Evolutionary conservation across 2,329 filamentous ascomycete genomes (phyloP), one percentile per base, ranked within the genome.

Genomic region (Phialophora chinensis): DNA sequence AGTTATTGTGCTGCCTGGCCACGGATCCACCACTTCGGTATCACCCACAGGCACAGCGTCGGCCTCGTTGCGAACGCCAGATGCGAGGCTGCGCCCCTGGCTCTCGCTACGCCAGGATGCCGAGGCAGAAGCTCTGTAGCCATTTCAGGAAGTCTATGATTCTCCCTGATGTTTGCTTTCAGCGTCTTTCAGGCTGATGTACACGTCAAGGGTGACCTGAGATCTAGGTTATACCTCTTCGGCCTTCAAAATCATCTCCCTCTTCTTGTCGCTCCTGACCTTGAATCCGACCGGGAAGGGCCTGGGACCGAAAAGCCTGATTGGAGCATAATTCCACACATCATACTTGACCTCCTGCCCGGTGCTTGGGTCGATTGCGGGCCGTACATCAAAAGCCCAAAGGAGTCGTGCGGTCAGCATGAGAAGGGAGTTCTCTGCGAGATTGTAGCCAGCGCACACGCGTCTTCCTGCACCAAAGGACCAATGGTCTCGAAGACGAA

Each of bases 401-500:
- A 68, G 53, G 0, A 83, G 75, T 1, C 80, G 77, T 0, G 81
- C 78, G 12, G 83, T 80, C 42, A 78, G 80, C 4, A 83, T 77
- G 2, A 77, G 75, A 0, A 86, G 77, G 0, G 81, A 85, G 0
- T 83, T 80, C 29, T 82, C 79, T 0, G 83, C 83, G 1, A 87
- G 77, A 49, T 86, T 84, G 65, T 83, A 79, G 0, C 84, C 83
- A 0, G 75, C 80, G 27, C 62, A 65, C 29, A 65, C 49, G 6
- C 86, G 78, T 10, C 85, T 77, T 0, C 83, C 84, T 5, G 78
- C 79, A 0, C 82, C 62, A 35, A 47, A 65, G 7, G 25, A 47
- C 31, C 29, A 65, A 35, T 65, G 62, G 29, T 65, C 62, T 17
- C 62, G 62, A 1, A 59, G 55, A 55, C 27, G 20, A 12, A 55